A percentile compares a stretch with the other conserved stretches of the same genome.
phyloP scores from a whole-genome alignment of 2,329 filamentous ascomycete species.

The Clonostachys rhizophaga region DNA sequence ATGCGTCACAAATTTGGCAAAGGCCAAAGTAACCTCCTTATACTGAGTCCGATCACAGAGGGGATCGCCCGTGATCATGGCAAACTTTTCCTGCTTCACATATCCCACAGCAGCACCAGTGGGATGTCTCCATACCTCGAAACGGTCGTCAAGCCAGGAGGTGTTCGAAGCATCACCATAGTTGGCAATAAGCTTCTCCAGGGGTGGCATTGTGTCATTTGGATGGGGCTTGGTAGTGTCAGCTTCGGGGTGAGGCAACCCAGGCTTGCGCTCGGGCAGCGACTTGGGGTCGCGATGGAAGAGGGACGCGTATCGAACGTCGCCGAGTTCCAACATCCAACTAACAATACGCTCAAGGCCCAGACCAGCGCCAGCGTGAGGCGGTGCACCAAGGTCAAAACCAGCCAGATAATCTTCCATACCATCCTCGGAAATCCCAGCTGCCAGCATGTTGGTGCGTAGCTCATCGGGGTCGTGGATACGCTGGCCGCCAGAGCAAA shows the following conservation, averaged over 20 bases:
- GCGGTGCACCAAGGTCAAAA: slow-evolving; percentile 84
- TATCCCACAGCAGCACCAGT: slow-evolving; percentile 85
- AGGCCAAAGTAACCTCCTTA: slow-evolving; percentile 65
- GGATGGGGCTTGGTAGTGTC: slow-evolving; percentile 57
- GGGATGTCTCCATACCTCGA: slow-evolving; percentile 80
- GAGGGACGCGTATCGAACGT: slow-evolving; percentile 82
- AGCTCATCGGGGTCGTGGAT: slow-evolving; percentile 77
- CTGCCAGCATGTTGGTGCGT: slow-evolving; percentile 70
- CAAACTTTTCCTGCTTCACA: slow-evolving; percentile 70
- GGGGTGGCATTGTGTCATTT: slow-evolving; percentile 58
- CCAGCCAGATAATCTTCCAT: slow-evolving; percentile 90
- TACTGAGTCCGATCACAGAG: slow-evolving; percentile 80
- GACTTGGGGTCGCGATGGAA: slow-evolving; percentile 89
- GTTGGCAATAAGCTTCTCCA: slow-evolving; percentile 89
- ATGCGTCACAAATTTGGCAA: slow-evolving; percentile 70
- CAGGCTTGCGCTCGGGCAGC: slow-evolving; percentile 61
- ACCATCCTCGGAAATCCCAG: slow-evolving; percentile 71
- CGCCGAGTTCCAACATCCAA: slow-evolving; percentile 78
- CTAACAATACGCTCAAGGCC: slow-evolving; percentile 86
- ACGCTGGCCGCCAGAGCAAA: slow-evolving; percentile 87
- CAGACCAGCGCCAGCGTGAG: slow-evolving; percentile 86
- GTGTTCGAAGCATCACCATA: slow-evolving; percentile 94
- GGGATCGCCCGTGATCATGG: slow-evolving; percentile 82
- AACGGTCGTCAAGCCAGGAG: slow-evolving; percentile 87
- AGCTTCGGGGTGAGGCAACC: slow-evolving; percentile 81